Conservation (phyloP, 345 rosid genomes). For the Ceriops decandra region DNA sequence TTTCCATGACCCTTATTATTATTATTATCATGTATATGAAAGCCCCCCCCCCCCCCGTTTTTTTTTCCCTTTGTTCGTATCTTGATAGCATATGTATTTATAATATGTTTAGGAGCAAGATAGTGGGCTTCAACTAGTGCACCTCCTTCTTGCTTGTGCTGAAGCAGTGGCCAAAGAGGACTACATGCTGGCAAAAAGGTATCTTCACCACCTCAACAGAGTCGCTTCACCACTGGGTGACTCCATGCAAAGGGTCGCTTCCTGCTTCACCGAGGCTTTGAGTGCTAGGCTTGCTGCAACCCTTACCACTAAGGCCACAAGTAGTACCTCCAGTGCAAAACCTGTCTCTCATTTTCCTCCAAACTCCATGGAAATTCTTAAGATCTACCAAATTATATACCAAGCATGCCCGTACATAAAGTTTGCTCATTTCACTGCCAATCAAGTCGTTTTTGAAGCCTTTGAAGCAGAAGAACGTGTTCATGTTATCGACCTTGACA, state of each 20-base stretch:
- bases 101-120: conserved; percentile 46
- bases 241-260: conserved; percentile 66
- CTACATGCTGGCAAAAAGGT: conserved; percentile 51
- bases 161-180: conserved; percentile 67
- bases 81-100: not conserved
- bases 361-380: conserved; percentile 51
- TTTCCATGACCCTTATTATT: not conserved
- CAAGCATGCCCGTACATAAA: conserved; percentile 66
- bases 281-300: conserved; percentile 52
- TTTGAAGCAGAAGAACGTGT: conserved; percentile 72
- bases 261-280: conserved; percentile 64
- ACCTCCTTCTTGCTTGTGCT: conserved; percentile 66
- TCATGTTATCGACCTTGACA: conserved; percentile 64
- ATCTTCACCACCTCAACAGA: conserved; percentile 56
- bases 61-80: too few relatives aligned
- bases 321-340: conserved; percentile 20
- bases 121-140: conserved; percentile 63
- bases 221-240: conserved; percentile 58
- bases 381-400: conserved; percentile 58
- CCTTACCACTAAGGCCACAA: conserved; percentile 33
- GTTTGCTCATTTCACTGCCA: conserved; percentile 70
- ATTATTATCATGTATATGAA: too few relatives aligned
- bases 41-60: too few relatives aligned
- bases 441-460: conserved; percentile 66
- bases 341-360: conserved; percentile 45